These are phyloP conservation scores for Ormosia semicastrata DNA, from an alignment of 306 rosid species.

Conservation along the genomic window DNA sequence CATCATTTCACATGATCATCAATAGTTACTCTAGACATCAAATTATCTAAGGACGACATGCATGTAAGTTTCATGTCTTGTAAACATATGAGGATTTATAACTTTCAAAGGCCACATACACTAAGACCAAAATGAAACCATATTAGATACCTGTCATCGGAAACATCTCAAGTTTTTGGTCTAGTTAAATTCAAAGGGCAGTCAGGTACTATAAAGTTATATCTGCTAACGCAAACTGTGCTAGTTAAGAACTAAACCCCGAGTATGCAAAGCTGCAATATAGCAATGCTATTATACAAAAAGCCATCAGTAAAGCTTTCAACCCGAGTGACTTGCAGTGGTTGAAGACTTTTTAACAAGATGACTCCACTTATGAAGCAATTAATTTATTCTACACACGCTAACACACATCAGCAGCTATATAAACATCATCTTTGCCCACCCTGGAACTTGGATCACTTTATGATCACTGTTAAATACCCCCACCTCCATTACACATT, in stretches of 20 bases:
- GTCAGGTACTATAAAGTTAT: background rate
- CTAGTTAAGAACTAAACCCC: constrained; percentile 8
- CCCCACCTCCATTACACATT: background rate
- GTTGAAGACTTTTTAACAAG: background rate
- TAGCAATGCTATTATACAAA: constrained; percentile 6
- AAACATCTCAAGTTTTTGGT: background rate
- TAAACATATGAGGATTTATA: background rate
- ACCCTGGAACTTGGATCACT: background rate
- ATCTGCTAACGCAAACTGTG: background rate
- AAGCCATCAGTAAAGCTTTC: background rate
- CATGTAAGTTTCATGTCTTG: constrained; percentile 2
- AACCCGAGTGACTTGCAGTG: background rate
- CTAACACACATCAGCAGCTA: background rate
- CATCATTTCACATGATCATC: constrained; percentile 18
- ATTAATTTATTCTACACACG: background rate
- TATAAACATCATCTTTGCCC: background rate
- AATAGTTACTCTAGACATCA: background rate
- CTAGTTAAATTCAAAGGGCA: background rate
- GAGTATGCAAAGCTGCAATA: background rate
- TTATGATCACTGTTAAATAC: background rate
- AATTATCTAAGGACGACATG: constrained; percentile 3
- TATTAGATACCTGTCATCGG: too few relatives aligned
- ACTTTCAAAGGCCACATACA: background rate
- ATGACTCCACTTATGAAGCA: background rate
- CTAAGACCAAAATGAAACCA: constrained; percentile 5